Evolutionary conservation across 2,329 filamentous ascomycete genomes (phyloP).

Genomic region (Cladosporium sp.): DNA sequence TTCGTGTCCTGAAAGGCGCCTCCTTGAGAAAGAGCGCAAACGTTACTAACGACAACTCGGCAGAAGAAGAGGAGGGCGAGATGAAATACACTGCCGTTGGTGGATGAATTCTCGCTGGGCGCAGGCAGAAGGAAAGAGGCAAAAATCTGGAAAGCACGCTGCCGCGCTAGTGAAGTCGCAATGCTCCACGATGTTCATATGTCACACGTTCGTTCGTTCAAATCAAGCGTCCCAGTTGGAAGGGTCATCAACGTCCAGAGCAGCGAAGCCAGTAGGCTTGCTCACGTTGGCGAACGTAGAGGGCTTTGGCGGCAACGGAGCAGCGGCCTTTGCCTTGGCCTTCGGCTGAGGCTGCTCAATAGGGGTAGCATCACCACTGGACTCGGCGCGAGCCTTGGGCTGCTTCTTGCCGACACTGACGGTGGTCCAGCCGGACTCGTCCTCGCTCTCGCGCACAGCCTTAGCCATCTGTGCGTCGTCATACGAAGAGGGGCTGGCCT

Average conservation of each 20-base stretch:
- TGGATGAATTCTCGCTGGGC: neutral
- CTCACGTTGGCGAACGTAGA: conserved; percentile 12
- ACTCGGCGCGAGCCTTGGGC: conserved; percentile 45
- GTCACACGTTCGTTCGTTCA: neutral
- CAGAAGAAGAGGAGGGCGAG: neutral
- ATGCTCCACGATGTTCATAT: neutral
- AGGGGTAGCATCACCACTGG: conserved; percentile 11
- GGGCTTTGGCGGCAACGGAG: conserved; percentile 14
- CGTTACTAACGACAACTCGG: conserved; percentile 9
- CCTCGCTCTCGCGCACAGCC: conserved; percentile 42
- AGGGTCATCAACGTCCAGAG: conserved; percentile 22
- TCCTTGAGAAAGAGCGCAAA: conserved; percentile 3
- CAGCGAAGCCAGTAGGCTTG: conserved; percentile 23
- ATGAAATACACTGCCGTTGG: neutral
- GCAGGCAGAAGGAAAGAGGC: neutral
- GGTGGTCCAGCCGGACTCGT: conserved; percentile 57
- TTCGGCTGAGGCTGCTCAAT: conserved; percentile 12
- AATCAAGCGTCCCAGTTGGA: conserved; percentile 24
- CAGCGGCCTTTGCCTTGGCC: conserved; percentile 7
- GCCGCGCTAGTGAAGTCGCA: too few species aligned
- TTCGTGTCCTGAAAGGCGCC: neutral
- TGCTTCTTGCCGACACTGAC: conserved; percentile 54
- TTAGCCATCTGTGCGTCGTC: conserved; percentile 57
- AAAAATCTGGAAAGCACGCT: too few species aligned
- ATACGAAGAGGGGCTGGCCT: conserved; percentile 34